These are phyloP conservation scores for Sabuloglossum arenarium DNA, from an alignment of 495 filamentous ascomycete species.

Conservation along the genomic window DNA sequence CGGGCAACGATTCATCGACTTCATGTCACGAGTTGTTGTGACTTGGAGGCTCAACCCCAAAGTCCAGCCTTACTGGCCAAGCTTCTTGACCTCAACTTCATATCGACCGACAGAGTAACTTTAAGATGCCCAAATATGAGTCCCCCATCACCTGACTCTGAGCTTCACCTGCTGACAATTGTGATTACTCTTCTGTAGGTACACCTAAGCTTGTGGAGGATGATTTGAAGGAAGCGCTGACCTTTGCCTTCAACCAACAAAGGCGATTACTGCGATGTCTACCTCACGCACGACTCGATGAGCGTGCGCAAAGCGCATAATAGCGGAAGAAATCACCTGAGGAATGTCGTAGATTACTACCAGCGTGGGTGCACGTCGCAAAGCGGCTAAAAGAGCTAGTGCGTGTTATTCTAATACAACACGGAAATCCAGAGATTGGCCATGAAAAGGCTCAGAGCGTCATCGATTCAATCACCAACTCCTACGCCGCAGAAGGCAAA, in stretches of 20 bases:
- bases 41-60: too few relatives aligned
- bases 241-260: constrained; percentile 11
- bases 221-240: too few relatives aligned
- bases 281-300: constrained; percentile 99
- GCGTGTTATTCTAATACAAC: background rate
- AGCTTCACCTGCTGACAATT: background rate
- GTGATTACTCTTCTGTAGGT: background rate
- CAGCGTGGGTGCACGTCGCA: constrained; percentile 38
- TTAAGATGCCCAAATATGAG: background rate
- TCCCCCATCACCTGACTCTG: background rate
- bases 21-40: too few relatives aligned
- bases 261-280: constrained; percentile 99
- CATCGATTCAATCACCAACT: constrained; percentile 89
- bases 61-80: too few relatives aligned
- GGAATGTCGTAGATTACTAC: constrained; percentile 97
- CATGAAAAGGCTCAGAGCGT: constrained; percentile 97
- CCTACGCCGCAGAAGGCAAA: constrained; percentile 86
- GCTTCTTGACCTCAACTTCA: too few relatives aligned
- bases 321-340: constrained; percentile 82
- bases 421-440: constrained; percentile 51
- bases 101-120: too few relatives aligned
- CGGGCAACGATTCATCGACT: too few relatives aligned
- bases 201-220: constrained; percentile 7
- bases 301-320: constrained; percentile 98
- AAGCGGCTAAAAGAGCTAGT: background rate